Base-by-base conservation (phyloP, 192 early-diverging fungal genomes). In the Diversispora epigaea region DNA sequence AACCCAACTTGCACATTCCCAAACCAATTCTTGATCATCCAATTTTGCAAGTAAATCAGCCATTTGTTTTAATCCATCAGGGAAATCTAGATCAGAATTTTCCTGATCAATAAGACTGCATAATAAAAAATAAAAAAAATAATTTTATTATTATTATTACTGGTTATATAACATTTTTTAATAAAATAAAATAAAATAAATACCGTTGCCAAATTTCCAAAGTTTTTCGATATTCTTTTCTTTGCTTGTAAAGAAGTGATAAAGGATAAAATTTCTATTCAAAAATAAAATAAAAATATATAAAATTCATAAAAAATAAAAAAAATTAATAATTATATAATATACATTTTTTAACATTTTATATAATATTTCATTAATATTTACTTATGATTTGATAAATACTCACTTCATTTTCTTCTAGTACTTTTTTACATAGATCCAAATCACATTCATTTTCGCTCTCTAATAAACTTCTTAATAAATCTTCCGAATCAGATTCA, bases 191-290 rank as follows among this genome's bases (percentile, higher is more conserved):
- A 74, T 40, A 50, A n/a, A 56, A 15, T 46, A 65, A 77, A 49
- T 81, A 93, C 92, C 79, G 81, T 67, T 81, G 84, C 90, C 90
- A 92, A 11, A 91, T 77, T 21, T 89, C 87, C 62, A 94, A 77
- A 4, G 82, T 77, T 22, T 86, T 82, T 46, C 80, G 70, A 21
- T 73, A 77, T 61, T 82, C 71, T 46, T 80, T 80, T 12, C 80
- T 83, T 2, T 75, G 61, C 81, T 91, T 88, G 62, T 88, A 88
- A 22, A 92, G 83, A 1, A 92, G 65, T 9, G 82, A 84, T 0
- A 92, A 77, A 7, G 86, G 86, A 77, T 90, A 92, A 75, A 84
- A 85, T 71, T 84, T 82, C 84, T 86, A 78, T 32, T 32, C 25
- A 32, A 32, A n/a, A 50, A 41, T 15, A 17, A 43, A 25, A 49